Evolutionary conservation across 139 green algal species (phyloP).

Genomic region (Micractinium conductrix): DNA sequence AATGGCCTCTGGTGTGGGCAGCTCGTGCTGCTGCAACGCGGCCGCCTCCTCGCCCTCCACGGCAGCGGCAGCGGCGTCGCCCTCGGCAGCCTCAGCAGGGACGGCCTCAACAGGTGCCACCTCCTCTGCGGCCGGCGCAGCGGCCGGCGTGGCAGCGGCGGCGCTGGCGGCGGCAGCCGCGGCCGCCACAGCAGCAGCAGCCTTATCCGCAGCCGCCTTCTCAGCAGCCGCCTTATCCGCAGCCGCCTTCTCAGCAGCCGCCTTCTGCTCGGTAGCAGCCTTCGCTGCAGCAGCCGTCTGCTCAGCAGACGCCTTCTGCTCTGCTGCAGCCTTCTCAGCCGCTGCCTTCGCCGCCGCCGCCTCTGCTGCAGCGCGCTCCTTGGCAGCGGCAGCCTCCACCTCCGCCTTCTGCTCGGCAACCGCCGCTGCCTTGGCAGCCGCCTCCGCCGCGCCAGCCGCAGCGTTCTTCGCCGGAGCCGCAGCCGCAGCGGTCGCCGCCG

Average conservation of each 20-base stretch:
- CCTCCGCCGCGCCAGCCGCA: background rate
- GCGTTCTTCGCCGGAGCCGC: background rate
- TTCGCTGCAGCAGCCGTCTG: background rate
- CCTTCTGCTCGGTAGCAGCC: too few species aligned
- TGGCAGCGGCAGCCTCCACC: background rate
- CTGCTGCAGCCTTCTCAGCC: background rate
- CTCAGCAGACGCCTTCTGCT: background rate
- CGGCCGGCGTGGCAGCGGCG: background rate
- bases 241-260: background rate
- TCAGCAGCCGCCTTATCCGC: background rate
- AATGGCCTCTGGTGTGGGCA: background rate
- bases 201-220: background rate
- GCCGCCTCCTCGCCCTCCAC: background rate
- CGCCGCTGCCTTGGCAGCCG: background rate
- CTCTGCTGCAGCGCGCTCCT: background rate
- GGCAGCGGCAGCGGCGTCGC: background rate
- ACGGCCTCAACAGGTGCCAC: background rate
- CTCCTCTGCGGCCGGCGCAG: background rate
- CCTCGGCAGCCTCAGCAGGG: background rate
- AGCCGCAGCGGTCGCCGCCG: background rate
- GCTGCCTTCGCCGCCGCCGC: background rate
- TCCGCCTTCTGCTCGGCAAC: background rate
- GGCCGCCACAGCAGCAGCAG: background rate
- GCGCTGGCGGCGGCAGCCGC: background rate
- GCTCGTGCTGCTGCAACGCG: background rate